phyloP scores from a whole-genome alignment of 176 grass and related monocot species.

The Carex littledalei region DNA sequence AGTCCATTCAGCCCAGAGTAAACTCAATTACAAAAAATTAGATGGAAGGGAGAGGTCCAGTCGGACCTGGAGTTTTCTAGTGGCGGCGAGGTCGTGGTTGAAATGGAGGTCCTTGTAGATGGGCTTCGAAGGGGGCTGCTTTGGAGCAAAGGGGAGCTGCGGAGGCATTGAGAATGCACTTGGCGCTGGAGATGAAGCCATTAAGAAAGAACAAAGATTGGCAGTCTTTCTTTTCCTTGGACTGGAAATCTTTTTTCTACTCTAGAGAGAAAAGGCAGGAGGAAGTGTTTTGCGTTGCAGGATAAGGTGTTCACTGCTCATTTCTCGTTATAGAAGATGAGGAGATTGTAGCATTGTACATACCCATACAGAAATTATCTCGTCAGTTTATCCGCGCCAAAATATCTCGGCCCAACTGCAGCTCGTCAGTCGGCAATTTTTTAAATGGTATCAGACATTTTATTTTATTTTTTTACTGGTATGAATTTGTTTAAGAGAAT shows the following conservation, averaged over 20 bases:
- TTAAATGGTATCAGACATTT: not conserved
- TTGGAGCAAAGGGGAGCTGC: conserved; percentile 63
- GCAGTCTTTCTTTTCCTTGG: not conserved
- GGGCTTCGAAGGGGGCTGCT: conserved; percentile 46
- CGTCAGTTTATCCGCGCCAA: conserved; percentile 26
- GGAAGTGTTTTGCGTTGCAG: not conserved
- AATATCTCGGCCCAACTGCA: not conserved
- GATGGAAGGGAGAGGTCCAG: not conserved
- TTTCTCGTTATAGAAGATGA: conserved; percentile 31
- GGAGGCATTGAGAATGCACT: conserved; percentile 40
- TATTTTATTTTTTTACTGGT: not conserved
- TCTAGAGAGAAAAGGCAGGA: not conserved
- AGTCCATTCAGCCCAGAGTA: not conserved
- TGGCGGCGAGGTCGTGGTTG: conserved; percentile 80
- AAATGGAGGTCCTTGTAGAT: conserved; percentile 85
- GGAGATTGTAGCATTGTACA: conserved; percentile 5
- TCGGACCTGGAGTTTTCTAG: conserved; percentile 78
- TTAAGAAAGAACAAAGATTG: not conserved
- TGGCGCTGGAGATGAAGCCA: conserved; percentile 40
- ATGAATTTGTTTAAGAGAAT: not conserved
- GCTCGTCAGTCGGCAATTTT: not conserved
- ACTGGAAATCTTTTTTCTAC: not conserved
- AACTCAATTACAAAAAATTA: not conserved
- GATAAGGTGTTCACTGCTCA: not conserved
- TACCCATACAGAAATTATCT: conserved; percentile 20